Percentiles rank a stretch among this genome's conserved stretches.
phyloP scores from a whole-genome alignment of 78 protist genomes.

The Anaeramoeba ignava region DNA sequence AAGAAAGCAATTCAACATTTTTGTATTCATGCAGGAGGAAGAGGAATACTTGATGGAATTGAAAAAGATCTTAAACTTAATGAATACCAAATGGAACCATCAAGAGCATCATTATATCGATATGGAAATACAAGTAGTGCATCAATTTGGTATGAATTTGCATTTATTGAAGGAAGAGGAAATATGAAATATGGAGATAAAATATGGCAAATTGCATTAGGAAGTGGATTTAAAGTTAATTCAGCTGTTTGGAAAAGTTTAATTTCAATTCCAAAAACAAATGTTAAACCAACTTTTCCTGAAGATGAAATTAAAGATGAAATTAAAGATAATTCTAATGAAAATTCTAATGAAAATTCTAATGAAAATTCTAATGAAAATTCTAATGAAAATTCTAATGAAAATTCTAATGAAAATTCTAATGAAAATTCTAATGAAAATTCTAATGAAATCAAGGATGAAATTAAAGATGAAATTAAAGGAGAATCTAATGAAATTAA shows the following conservation, averaged over 20 bases:
- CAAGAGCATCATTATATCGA: conserved; percentile 61
- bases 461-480: too few species aligned
- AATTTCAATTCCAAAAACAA: too few species aligned
- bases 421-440: too few species aligned
- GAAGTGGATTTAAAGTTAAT: conserved; percentile 47
- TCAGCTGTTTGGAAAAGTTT: neutral
- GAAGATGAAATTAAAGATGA: too few species aligned
- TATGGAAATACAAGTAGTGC: conserved; percentile 56
- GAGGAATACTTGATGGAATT: conserved; percentile 61
- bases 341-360: too few species aligned
- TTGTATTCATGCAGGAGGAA: conserved; percentile 76
- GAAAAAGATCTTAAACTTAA: conserved; percentile 44
- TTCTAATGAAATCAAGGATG: too few species aligned
- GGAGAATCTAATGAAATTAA: too few species aligned
- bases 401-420: too few species aligned
- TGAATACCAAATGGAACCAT: conserved; percentile 48
- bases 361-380: too few species aligned
- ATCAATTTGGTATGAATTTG: conserved; percentile 53
- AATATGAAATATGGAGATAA: neutral
- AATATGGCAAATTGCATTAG: conserved; percentile 47
- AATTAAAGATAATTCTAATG: too few species aligned
- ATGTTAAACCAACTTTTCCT: too few species aligned
- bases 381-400: too few species aligned
- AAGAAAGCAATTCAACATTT: conserved; percentile 49
- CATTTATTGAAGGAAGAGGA: conserved; percentile 37